These are phyloP conservation scores for Xerocomus tenax DNA, from an alignment of 1,284 basidiomycete genomes.

Conservation along the genomic window DNA sequence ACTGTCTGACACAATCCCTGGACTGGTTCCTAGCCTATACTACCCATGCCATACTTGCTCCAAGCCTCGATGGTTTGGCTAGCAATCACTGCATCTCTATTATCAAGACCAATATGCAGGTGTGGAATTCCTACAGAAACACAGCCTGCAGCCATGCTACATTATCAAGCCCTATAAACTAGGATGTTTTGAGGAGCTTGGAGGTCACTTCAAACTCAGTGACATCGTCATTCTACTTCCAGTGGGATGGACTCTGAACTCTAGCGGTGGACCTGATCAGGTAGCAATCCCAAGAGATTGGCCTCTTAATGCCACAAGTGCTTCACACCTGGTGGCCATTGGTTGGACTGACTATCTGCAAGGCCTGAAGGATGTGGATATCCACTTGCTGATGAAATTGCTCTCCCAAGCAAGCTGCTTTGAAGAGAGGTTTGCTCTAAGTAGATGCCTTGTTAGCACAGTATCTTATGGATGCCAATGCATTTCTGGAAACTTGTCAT, in stretches of 20 bases:
- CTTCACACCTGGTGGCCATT: not conserved
- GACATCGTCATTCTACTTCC: not conserved
- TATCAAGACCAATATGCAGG: not conserved
- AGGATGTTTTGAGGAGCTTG: not conserved
- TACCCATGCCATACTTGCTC: not conserved
- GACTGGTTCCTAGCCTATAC: not conserved
- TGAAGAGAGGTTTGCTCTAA: slow-evolving; percentile 3
- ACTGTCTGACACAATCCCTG: not conserved
- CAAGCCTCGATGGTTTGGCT: not conserved
- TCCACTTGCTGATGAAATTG: not conserved
- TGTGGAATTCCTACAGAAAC: not conserved
- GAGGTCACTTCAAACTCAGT: not conserved
- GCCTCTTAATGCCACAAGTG: not conserved
- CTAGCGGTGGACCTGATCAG: not conserved
- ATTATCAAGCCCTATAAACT: not conserved
- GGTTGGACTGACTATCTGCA: not conserved
- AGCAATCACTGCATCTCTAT: not conserved
- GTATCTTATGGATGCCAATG: slow-evolving; percentile 3
- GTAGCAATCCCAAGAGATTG: not conserved
- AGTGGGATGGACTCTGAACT: not conserved
- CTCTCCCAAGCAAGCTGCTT: not conserved
- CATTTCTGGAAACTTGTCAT: slow-evolving; percentile 5
- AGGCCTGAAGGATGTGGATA: not conserved
- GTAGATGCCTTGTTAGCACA: not conserved
- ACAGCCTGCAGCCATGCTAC: not conserved